Evolutionary conservation across 208 protist species (phyloP), one percentile per base, ranked within the genome.

Genomic region (Spongospora subterranea): DNA sequence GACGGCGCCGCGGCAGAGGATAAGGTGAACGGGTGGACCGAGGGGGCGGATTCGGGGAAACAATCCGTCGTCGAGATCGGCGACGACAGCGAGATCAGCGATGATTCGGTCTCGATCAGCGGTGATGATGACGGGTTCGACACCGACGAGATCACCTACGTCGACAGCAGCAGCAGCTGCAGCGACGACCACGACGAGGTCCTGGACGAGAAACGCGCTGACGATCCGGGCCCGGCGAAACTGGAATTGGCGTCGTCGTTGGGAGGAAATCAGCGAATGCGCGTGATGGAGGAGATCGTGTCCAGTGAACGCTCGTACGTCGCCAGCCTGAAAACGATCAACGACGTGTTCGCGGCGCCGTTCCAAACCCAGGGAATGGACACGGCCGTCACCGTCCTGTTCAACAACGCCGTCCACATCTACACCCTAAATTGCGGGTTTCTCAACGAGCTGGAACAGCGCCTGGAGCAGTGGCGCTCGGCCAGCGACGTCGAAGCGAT

Each of bases 351-450:
- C n/a, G 71, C 71, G 6, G 35, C 71, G 6, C 40, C 35, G 6
- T 43, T 13, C 35, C 6, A 82, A 6, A 24, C 50, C 24, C 71
- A 6, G 6, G 71, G 71, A 20, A 43, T 82, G 17, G 71, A 82
- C 71, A 35, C 71, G 71, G 13, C 71, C 71, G 71, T 82, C 17
- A 82, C 71, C 71, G n/a, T 82, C 6, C 71, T 82, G 17, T 82
- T 82, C 71, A 82, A 82, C 71, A 82, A 82, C 35, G n/a, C n/a
- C 13, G 6, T 35, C 6, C 71, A 82, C n/a, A 82, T 82, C n/a
- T 82, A 82, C n/a, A 39, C 71, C 17, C 71, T 82, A n/a, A 82
- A 82, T 35, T 35, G 71, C 17, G 40, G 35, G 35, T n/a, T 82
- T 35, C n/a, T 82, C 17, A 43, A 35, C n/a, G 71, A 35, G 35